Base-by-base conservation (phyloP, 257 asterid genomes). In the Petunia axillaris region DNA sequence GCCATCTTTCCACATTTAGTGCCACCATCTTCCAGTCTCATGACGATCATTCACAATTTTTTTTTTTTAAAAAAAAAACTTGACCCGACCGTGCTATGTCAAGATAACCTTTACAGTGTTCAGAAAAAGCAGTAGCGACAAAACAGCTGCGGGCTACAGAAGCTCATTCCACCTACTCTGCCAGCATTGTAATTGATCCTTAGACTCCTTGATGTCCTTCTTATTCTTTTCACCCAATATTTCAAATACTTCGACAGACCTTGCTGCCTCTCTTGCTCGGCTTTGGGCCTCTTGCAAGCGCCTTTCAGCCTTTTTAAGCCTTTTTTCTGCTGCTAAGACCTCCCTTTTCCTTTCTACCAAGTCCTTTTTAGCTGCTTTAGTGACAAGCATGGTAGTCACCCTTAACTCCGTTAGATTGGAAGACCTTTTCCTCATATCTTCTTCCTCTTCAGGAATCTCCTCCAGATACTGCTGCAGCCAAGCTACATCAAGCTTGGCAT, bases 381-480 rank as follows among this genome's bases (percentile, higher is more conserved):
- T 5, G 46, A 82, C 67, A 0, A 84, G 60, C 8, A 58, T 58
- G n/a, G 76, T 78, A 13, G 55, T 82, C 5, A 2, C 80, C 74
- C 82, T 81, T 37, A 73, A 70, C 75, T 82, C 80, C 46, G 7
- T 81, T 4, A 82, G 87, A 70, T 65, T 52, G 13, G 78, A 73
- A 15, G 2, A 35, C 41, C 55, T 70, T 82, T 64, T 15, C 76
- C 43, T 75, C 16, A 63, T 64, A 4, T 59, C 78, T 54, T 63
- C 85, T 9, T 83, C 76, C 62, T 73, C 80, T 41, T 70, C 66
- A 10, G 80, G 64, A 14, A 81, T 74, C 41, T 82, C 78, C 7
- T 50, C 76, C 25, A 87, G 40, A 58, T 84, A 81, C 74, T 74
- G 73, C 8, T 39, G 81, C 77, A 87, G 82, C 91, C 91, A 88